Base-by-base conservation (phyloP, 768 basidiomycete species). In the Zangia roseola region DNA sequence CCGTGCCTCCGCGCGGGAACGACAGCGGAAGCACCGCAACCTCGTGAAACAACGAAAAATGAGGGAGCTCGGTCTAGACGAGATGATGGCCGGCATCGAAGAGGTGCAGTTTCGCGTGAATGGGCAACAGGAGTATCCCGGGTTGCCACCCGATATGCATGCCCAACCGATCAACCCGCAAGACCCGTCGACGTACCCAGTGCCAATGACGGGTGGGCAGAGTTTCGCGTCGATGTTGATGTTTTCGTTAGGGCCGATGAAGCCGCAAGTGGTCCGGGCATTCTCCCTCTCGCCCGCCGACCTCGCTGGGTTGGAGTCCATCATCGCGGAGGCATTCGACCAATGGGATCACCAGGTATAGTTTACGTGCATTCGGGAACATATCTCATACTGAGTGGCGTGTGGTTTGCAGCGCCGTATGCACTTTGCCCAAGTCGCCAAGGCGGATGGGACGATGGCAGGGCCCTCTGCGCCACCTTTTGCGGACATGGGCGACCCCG, bases 251-350 rank as follows among this genome's bases (percentile, higher is more conserved):
- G 85, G 86, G 10, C 71, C 10, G 28, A 28, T 91, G 54, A 92
- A 89, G 69, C 81, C 82, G 48, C 86, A 91, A 57, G 72, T 91
- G 24, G 66, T 91, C 26, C 81, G 86, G 41, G 82, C 80, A 6
- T 71, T 92, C 40, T 77, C 79, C 54, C 84, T 91, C 80, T 81
- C 86, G 24, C 82, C 81, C 67, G 88, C 91, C 44, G 90, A 92
- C 59, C 76, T 92, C 16, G 82, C 82, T 3, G 82, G 85, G 10
- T 70, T 92, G 42, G 86, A 91, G 61, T 86, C 88, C 23, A 73
- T 89, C 57, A 84, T 92, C 39, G 88, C 90, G 6, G 83, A 86
- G 38, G 88, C 88, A 16, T 92, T 88, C 79, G 90, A 92, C 49
- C 84, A 86, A 34, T 92, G 90, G 90, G 84, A 91, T 58, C 81